Evolutionary conservation across 306 rosid genomes (phyloP), one percentile per base, ranked within the genome.

Genomic region (Rubus idaeus): DNA sequence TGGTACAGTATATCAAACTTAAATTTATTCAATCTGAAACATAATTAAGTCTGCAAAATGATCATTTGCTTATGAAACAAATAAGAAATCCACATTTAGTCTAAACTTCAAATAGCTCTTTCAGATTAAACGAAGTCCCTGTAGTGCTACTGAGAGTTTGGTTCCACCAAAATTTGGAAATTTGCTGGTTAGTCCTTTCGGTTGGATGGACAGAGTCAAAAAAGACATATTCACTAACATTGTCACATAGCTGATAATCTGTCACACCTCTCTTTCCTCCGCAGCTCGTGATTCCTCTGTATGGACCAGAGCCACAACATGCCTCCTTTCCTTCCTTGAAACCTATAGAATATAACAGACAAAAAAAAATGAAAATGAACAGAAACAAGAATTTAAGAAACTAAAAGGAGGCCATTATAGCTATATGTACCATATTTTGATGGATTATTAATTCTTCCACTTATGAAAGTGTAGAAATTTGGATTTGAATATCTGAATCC

Each of bases 301-400:
- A 83, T 10, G 65, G 75, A 0, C 94, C 92, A 30, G 81, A 67
- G 20, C 96, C 96, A 66, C 94, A 89, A 14, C 94, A 88, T 21
- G 85, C 92, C 8, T 0, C 23, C 40, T 77, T 82, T 23, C 80
- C 91, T 71, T 83, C 90, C 68, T 82, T 60, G 52, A 88, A 78
- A 64, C 90, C 91, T 88, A 70, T 4, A 13, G 35, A 30, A 30
- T 11, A 42, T 7, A 9, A 50, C 41, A 35, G 10, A 23, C 68
- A 23, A 21, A 18, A 40, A 41, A 37, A 45, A 10, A 30, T 30
- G 35, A 30, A 30, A 30, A 30, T 30, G 40, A 20, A 0, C 13
- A 23, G 35, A 30, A 30, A 30, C 35, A 30, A 30, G 35, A 30
- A 30, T 30, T 10, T 6, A 42, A 3, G 20, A 37, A n/a, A 52